A percentile compares a stretch with the other conserved stretches of the same genome.
Conservation (phyloP, 805 yeast species). For the Saccharomycopsis olivae region DNA sequence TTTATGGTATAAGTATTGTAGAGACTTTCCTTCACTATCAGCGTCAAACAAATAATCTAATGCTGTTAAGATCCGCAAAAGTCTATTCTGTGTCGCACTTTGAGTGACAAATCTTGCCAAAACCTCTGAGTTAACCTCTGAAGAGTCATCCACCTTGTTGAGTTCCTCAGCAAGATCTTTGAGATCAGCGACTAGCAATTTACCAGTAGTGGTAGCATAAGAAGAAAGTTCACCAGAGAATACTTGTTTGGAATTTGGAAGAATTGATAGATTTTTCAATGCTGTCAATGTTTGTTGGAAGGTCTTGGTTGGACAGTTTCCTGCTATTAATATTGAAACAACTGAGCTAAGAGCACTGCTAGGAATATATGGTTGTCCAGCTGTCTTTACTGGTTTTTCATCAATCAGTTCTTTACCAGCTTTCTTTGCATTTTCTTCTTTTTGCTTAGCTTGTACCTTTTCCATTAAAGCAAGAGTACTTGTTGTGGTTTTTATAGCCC, state of each 20-base stretch:
- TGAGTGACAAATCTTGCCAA: slow-evolving; percentile 65
- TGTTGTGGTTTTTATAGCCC: slow-evolving; percentile 67
- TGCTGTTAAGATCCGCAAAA: slow-evolving; percentile 80
- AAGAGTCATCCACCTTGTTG: slow-evolving; percentile 26
- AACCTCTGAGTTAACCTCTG: slow-evolving; percentile 41
- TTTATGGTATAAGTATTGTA: slow-evolving; percentile 52
- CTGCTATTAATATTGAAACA: slow-evolving; percentile 59
- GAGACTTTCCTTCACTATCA: slow-evolving; percentile 25
- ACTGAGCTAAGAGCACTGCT: slow-evolving; percentile 49
- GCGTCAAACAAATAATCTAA: slow-evolving; percentile 67
- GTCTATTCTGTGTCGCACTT: slow-evolving; percentile 78
- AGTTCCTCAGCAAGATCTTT: slow-evolving; percentile 38
- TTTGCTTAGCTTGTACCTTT: slow-evolving; percentile 26
- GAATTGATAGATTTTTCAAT: slow-evolving; percentile 61
- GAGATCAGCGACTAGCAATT: slow-evolving; percentile 44
- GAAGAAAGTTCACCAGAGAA: slow-evolving; percentile 60
- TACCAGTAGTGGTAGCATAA: slow-evolving; percentile 51
- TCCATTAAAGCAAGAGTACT: slow-evolving; percentile 53
- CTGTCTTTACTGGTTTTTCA: slow-evolving; percentile 14
- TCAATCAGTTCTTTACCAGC: not conserved
- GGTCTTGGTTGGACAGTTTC: slow-evolving; percentile 76
- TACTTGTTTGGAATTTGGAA: slow-evolving; percentile 49
- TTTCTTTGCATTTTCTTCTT: slow-evolving; percentile 15
- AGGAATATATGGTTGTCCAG: slow-evolving; percentile 53
- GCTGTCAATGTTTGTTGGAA: slow-evolving; percentile 76